These are phyloP conservation scores for Penicillium argentinense DNA, from an alignment of 495 filamentous ascomycete genomes.

Conservation along the genomic window DNA sequence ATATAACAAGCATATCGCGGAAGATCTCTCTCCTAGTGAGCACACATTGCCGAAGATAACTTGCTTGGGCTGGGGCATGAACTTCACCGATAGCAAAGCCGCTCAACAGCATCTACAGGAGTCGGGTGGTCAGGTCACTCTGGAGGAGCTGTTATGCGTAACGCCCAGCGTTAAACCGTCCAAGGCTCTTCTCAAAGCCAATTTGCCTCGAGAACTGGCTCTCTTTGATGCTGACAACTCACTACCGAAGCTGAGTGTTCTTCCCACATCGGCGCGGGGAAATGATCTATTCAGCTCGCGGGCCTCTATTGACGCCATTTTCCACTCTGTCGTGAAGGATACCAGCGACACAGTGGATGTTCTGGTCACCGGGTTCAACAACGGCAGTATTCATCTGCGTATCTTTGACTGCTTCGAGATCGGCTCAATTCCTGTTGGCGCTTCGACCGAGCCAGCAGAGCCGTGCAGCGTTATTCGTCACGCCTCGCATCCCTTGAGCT, in stretches of 20 bases:
- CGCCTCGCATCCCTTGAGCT: constrained; percentile 69
- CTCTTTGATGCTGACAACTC: constrained; percentile 77
- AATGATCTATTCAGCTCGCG: constrained; percentile 34
- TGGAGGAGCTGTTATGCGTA: constrained; percentile 48
- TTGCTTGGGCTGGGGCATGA: constrained; percentile 73
- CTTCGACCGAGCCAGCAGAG: constrained; percentile 9
- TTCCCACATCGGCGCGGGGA: constrained; percentile 56
- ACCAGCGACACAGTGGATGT: constrained; percentile 77
- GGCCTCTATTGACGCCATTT: constrained; percentile 29
- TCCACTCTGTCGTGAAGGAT: constrained; percentile 45
- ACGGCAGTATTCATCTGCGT: constrained; percentile 76
- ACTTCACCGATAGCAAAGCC: constrained; percentile 58
- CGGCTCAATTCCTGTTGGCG: constrained; percentile 57
- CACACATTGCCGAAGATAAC: constrained; percentile 43
- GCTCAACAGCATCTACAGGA: constrained; percentile 44
- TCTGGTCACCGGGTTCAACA: constrained; percentile 72
- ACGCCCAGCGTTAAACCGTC: constrained; percentile 38
- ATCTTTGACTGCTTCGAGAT: constrained; percentile 91
- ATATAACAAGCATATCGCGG: constrained; percentile 22
- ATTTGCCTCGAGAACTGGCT: constrained; percentile 76
- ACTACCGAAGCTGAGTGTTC: constrained; percentile 73
- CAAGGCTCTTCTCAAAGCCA: constrained; percentile 47
- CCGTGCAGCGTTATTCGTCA: constrained; percentile 47
- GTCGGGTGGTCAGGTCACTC: constrained; percentile 35
- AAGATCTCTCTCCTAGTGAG: constrained; percentile 32